Base-by-base conservation (phyloP, 108 stramenopile species). In the Mediolabrus comicus region DNA sequence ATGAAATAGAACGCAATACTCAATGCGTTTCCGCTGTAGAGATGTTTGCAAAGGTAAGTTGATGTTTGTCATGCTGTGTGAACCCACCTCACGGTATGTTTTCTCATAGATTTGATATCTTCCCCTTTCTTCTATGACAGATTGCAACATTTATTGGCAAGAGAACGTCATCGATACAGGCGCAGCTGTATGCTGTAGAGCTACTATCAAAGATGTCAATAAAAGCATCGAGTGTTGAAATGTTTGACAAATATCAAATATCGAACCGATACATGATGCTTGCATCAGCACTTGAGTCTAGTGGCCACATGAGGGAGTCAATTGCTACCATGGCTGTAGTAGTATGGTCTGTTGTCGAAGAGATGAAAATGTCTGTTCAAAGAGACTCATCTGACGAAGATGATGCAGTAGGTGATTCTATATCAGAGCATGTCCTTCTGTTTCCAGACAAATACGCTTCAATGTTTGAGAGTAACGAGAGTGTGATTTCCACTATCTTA, bases 1-100 rank as follows among this genome's bases (percentile, higher is more conserved):
- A 41, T 11, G 25, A 29, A 30, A 12, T 69, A 3, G 28, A 64
- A 52, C 33, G 57, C 32, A 66, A 43, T 34, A 30, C 65, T 33
- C 65, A 69, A 27, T 22, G 51, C 16, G 36, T 67, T 71, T 66
- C 54, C 25, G 63, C 77, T 13, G 65, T 60, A 12, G 77, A 71
- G 65, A 53, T 67, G 22, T 78, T 78, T 67, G 69, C 65, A 26
- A 78, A 78, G 77, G 77, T 78, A 14, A 54, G 71, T 14, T 28
- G 29, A 33, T 13, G 33, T n/a, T n/a, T 39, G n/a, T n/a, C n/a
- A n/a, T n/a, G n/a, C n/a, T n/a, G n/a, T n/a, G n/a, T n/a, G n/a
- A n/a, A n/a, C n/a, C n/a, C n/a, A n/a, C n/a, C n/a, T n/a, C n/a
- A n/a, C n/a, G n/a, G n/a, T n/a, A n/a, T n/a, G n/a, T n/a, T n/a